A percentile compares a stretch with the other conserved stretches of the same genome.
These are phyloP conservation scores for Stereocaulon alpinum DNA, from an alignment of 495 filamentous ascomycete species.

Conservation along the genomic window DNA sequence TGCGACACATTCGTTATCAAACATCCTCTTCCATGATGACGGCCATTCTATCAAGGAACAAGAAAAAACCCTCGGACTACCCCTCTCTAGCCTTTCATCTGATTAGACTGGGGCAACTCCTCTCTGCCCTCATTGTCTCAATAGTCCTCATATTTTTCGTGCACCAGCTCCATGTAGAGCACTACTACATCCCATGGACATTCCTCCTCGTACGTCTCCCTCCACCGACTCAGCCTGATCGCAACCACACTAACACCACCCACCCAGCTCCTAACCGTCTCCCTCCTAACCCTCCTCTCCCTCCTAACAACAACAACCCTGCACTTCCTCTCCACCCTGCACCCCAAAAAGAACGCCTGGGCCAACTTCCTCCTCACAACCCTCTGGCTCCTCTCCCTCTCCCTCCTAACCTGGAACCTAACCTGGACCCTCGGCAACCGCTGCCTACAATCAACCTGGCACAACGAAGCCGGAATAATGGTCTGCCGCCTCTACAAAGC, in stretches of 20 bases:
- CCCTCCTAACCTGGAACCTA: slow-evolving; percentile 47
- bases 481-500: slow-evolving; percentile 59
- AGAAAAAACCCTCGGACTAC: slow-evolving; percentile 43
- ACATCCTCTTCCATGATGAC: background rate
- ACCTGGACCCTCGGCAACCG: slow-evolving; percentile 45
- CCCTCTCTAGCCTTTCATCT: slow-evolving; percentile 48
- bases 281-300: slow-evolving; percentile 45
- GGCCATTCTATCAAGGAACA: background rate
- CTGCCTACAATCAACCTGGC: slow-evolving; percentile 47
- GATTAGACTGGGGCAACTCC: slow-evolving; percentile 39
- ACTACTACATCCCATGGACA: slow-evolving; percentile 50
- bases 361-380: slow-evolving; percentile 42
- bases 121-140: slow-evolving; percentile 47
- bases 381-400: slow-evolving; percentile 48
- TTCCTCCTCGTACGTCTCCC: slow-evolving; percentile 56
- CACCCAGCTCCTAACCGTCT: slow-evolving; percentile 43
- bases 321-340: slow-evolving; percentile 47
- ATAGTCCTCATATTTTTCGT: slow-evolving; percentile 53
- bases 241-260: background rate
- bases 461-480: slow-evolving; percentile 44
- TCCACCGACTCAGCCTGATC: no score
- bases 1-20: background rate
- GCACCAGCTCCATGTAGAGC: slow-evolving; percentile 44
- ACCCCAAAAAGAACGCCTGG: slow-evolving; percentile 43
- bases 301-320: slow-evolving; percentile 43